Conservation (phyloP, 1,284 basidiomycete species). For the Vanrija sp. region DNA sequence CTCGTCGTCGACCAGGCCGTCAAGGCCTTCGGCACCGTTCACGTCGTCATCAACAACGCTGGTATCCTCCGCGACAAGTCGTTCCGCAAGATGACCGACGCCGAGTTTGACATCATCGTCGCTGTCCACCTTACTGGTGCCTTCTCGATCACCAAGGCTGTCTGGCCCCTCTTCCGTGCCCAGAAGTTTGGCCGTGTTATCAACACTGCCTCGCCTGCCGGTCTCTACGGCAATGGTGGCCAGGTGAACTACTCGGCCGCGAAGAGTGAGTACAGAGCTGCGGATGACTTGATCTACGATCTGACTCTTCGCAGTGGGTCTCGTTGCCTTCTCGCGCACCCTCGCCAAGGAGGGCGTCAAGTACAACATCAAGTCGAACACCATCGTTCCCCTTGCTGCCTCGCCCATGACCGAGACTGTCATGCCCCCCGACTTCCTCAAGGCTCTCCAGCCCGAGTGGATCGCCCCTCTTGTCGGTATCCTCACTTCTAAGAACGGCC, state of each 20-base stretch:
- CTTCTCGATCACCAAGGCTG: constrained; percentile 92
- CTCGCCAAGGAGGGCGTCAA: constrained; percentile 85
- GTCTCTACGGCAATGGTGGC: constrained; percentile 78
- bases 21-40: constrained; percentile 77
- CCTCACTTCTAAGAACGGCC: constrained; percentile 53
- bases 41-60: constrained; percentile 93
- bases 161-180: constrained; percentile 92
- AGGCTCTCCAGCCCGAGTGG: constrained; percentile 86
- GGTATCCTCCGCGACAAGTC: constrained; percentile 73
- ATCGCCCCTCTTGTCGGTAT: constrained; percentile 87
- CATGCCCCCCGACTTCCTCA: constrained; percentile 96
- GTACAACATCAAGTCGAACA: constrained; percentile 84
- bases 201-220: constrained; percentile 72
- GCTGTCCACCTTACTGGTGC: constrained; percentile 94
- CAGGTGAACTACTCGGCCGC: constrained; percentile 75
- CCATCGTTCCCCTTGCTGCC: constrained; percentile 88
- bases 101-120: constrained; percentile 78
- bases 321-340: constrained; percentile 86
- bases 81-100: constrained; percentile 87
- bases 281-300: background rate
- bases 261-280: constrained; percentile 32
- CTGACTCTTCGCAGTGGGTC: constrained; percentile 59
- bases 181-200: constrained; percentile 91
- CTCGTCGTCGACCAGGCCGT: constrained; percentile 80
- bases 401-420: constrained; percentile 91